Evolutionary conservation across 2,329 filamentous ascomycete species (phyloP).

Genomic region (Fusarium humuli): DNA sequence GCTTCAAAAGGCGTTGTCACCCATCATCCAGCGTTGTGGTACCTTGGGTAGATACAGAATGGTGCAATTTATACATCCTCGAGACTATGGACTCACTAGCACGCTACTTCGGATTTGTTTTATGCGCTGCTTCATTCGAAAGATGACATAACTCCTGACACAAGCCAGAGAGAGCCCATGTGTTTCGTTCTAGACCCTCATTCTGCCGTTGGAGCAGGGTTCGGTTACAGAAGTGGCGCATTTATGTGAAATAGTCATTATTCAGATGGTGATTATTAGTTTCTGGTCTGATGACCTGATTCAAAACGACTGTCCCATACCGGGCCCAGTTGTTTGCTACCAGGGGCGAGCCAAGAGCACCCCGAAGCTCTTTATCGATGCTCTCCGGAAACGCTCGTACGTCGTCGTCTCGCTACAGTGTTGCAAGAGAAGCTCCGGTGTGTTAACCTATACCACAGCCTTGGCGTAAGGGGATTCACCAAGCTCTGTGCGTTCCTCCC

Average conservation of each 20-base stretch:
- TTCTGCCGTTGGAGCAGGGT: not conserved
- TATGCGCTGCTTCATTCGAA: not conserved
- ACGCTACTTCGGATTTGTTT: not conserved
- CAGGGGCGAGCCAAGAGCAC: not conserved
- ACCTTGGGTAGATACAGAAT: not conserved
- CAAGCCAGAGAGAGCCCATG: not conserved
- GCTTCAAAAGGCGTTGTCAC: conserved; percentile 3
- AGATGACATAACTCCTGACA: not conserved
- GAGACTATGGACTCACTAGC: not conserved
- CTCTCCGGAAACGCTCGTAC: conserved; percentile 5
- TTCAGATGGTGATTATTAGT: not conserved
- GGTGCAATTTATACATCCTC: not conserved
- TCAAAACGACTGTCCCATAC: not conserved
- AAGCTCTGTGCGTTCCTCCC: conserved; percentile 33
- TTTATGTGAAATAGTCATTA: not conserved
- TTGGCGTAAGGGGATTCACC: conserved; percentile 30
- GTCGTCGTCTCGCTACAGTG: not conserved
- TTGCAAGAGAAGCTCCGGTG: not conserved
- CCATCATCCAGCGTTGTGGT: conserved; percentile 25
- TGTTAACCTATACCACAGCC: conserved; percentile 10
- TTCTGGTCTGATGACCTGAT: not conserved
- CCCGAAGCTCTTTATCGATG: not conserved
- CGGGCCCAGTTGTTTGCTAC: not conserved
- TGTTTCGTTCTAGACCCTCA: not conserved
- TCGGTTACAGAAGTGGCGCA: not conserved